Base-by-base conservation (phyloP, 2,329 filamentous ascomycete species). In the Ophiostoma tasmaniense region DNA sequence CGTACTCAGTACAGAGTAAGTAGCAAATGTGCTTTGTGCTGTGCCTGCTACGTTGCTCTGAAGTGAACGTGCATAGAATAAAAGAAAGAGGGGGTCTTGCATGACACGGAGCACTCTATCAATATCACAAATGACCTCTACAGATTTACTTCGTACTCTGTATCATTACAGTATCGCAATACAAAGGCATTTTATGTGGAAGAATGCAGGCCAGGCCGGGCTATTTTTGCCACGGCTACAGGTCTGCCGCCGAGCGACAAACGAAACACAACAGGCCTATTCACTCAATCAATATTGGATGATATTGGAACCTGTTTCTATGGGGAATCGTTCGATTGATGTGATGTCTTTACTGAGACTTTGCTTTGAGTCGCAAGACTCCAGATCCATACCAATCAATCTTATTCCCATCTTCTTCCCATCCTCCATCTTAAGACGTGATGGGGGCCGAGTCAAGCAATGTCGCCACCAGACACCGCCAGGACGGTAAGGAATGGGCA, bases 391-490 rank as follows among this genome's bases (percentile, higher is more conserved):
- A n/a, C n/a, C 33, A 8, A 4, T 33, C 33, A 33, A 33, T 33
- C 33, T 33, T 5, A 33, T 33, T 33, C 33, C 33, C 33, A 33
- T 33, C 33, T 4, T 33, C 33, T 8, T 33, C 33, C 33, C 33
- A 33, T 10, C 17, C 42, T 45, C 42, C n/a, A 45, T 17, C 42
- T 6, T 8, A 8, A 35, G 25, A 22, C 8, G 20, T 45, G 42
- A 45, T 55, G 50, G 50, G 50, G n/a, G 39, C 64, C 33, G 7
- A 30, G 62, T 39, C 28, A 13, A 62, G 59, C 42, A 62, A 62
- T 35, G 59, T 66, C 62, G 67, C 67, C 62, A 61, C 67, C 33
- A 39, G 67, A 65, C 61, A 68, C 67, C 45, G 62, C 45, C 67
- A 65, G 67, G 35, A 22, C 25, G 59, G 67, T 52, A 52, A 64